Conservation (phyloP, 1,284 basidiomycete genomes). For the Apiotrichum akiyoshidainum region DNA sequence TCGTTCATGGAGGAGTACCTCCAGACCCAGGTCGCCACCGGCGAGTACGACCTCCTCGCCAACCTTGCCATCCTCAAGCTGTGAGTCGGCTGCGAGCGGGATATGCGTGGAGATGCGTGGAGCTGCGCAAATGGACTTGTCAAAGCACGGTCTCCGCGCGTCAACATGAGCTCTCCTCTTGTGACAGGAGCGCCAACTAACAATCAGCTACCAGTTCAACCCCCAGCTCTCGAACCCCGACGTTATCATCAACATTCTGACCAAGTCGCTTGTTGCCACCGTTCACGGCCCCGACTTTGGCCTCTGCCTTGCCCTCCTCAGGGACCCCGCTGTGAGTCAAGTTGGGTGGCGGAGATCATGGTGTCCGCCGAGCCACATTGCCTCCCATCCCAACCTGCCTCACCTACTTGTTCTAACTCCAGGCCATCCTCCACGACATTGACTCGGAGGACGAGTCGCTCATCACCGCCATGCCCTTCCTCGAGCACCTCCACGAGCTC, state of each 20-base stretch:
- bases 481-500: conserved; percentile 70
- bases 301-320: conserved; percentile 75
- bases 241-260: conserved; percentile 87
- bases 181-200: background rate
- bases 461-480: conserved; percentile 67
- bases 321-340: conserved; percentile 41
- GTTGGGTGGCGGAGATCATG: conserved; percentile 1
- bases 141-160: background rate
- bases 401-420: conserved; percentile 10
- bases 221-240: conserved; percentile 87
- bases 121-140: background rate
- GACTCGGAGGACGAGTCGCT: conserved; percentile 70
- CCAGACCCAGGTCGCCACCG: conserved; percentile 80
- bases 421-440: conserved; percentile 53
- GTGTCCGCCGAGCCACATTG: too few species aligned
- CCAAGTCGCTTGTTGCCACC: conserved; percentile 83
- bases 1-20: conserved; percentile 91
- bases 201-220: conserved; percentile 88
- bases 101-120: too few species aligned
- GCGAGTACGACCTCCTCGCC: conserved; percentile 88
- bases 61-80: conserved; percentile 77
- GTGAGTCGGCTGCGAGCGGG: conserved; percentile 51
- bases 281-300: conserved; percentile 75
- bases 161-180: too few species aligned
- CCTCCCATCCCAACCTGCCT: too few species aligned